Base-by-base conservation (phyloP, 2,329 filamentous ascomycete genomes). In the Hymenoscyphus occultus region DNA sequence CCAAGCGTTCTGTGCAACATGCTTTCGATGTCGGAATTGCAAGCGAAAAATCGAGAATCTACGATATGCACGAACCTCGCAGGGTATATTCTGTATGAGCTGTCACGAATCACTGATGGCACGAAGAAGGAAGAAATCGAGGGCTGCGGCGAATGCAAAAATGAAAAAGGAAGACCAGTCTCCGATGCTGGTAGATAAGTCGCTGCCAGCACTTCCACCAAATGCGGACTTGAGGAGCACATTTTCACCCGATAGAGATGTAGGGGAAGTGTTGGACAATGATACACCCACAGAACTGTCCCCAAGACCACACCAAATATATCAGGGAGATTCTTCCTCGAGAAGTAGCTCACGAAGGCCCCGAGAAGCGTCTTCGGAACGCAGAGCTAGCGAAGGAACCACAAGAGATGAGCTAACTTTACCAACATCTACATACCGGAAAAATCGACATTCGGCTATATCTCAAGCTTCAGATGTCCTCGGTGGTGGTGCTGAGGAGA, bases 11-110 rank as follows among this genome's bases (percentile, higher is more conserved):
- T 99, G 95, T 79, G 93, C 93, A 56, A 94, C 92, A 64, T 99
- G 95, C 80, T 99, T 99, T 81, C 87, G 93, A 73, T 99, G 95
- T 80, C 86, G 95, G 73, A 99, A 98, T 77, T 99, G 95, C 83
- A 99, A 98, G 82, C 88, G 91, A 76, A 97, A 97, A 82, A 99
- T 99, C 67, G 95, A 99, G 79, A 99, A 99, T 77, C 83, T 99
- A 69, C 89, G 94, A 77, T 99, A 98, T 86, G 95, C 95, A 63
- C 88, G 95, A 75, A 99, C 95, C 1, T 97, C 94, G 7, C 95
- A 98, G 78, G 95, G 95, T 67, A 99, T 99, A 72, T 98, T 99
- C 76, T 99, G 95, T 80, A 99, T 99, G 95, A 93, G 90, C 74
- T 99, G 95, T 77, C 95, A 99, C 76, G 95, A 99, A 78, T 95